These are phyloP conservation scores for Diaporthe velutina DNA, from an alignment of 2,329 filamentous ascomycete species.

Conservation along the genomic window DNA sequence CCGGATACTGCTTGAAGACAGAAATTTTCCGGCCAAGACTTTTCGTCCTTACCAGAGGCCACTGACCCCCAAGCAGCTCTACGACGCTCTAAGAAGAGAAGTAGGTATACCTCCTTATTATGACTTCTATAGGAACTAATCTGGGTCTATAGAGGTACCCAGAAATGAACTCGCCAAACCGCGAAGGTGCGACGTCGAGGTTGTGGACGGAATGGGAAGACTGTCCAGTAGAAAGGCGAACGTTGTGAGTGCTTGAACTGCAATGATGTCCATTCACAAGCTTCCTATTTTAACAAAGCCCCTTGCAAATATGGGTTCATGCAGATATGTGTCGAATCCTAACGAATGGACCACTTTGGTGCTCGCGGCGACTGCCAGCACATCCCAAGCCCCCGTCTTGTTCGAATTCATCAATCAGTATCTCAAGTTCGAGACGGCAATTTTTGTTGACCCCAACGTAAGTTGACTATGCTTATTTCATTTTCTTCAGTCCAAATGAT, in stretches of 20 bases:
- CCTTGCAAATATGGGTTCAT: fast-evolving
- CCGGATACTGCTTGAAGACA: conserved; percentile 17
- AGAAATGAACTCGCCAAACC: fast-evolving
- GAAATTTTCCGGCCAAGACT: background rate
- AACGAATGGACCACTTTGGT: background rate
- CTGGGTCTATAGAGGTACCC: background rate
- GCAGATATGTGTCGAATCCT: background rate
- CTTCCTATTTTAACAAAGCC: background rate
- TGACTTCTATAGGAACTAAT: background rate
- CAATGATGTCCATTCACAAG: too few relatives aligned
- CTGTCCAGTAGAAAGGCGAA: conserved; percentile 10
- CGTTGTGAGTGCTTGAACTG: background rate
- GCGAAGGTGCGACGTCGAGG: background rate
- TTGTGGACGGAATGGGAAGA: background rate
- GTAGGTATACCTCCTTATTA: fast-evolving
- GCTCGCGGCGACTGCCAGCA: background rate
- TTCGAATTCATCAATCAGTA: conserved; percentile 20
- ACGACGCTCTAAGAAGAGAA: background rate
- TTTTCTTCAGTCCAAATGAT: background rate
- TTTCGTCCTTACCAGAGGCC: background rate
- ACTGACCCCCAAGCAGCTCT: background rate
- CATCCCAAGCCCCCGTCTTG: background rate
- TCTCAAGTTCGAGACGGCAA: background rate
- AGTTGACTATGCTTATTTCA: too few relatives aligned
- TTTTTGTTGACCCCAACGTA: background rate